phyloP scores from a whole-genome alignment of 345 rosid species.

The Arabidopsis arenosa region DNA sequence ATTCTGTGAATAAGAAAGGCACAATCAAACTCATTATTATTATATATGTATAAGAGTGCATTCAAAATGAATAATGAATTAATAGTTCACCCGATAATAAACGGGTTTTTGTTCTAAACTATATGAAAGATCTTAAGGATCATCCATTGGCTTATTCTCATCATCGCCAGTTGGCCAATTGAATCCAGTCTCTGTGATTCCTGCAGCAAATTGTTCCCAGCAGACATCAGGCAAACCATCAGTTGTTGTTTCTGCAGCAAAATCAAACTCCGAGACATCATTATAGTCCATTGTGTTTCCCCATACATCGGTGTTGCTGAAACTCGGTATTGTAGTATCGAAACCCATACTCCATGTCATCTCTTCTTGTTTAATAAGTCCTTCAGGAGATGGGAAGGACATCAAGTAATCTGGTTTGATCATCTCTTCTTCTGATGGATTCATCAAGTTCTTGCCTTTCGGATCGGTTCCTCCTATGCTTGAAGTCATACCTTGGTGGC shows the following conservation, averaged over 20 bases:
- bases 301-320: conserved; percentile 61
- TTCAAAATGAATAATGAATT: conserved; percentile 41
- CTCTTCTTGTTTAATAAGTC: conserved; percentile 60
- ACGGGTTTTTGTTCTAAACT: conserved; percentile 25
- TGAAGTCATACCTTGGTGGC: conserved; percentile 50
- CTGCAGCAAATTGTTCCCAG: conserved; percentile 65
- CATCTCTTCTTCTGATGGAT: conserved; percentile 47
- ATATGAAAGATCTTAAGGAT: conserved; percentile 28
- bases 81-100: conserved; percentile 36
- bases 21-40: conserved; percentile 12
- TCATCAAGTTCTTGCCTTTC: conserved; percentile 56
- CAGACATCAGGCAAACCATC: conserved; percentile 63
- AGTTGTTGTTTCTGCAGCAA: conserved; percentile 40
- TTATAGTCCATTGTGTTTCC: conserved; percentile 52
- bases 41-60: conserved; percentile 30
- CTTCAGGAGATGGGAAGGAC: conserved; percentile 54
- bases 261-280: conserved; percentile 57
- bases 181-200: conserved; percentile 50
- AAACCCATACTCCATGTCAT: conserved; percentile 67
- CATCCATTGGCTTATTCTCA: conserved; percentile 18
- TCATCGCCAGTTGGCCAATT: conserved; percentile 59
- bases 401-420: conserved; percentile 54
- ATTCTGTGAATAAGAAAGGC: conserved; percentile 21
- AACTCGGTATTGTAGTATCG: conserved; percentile 52
- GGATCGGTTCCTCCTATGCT: conserved; percentile 35